A percentile compares a stretch with the other conserved stretches of the same genome.
These are phyloP conservation scores for Pseudogymnoascus sp. DNA, from an alignment of 2,329 filamentous ascomycete genomes.

Conservation along the genomic window DNA sequence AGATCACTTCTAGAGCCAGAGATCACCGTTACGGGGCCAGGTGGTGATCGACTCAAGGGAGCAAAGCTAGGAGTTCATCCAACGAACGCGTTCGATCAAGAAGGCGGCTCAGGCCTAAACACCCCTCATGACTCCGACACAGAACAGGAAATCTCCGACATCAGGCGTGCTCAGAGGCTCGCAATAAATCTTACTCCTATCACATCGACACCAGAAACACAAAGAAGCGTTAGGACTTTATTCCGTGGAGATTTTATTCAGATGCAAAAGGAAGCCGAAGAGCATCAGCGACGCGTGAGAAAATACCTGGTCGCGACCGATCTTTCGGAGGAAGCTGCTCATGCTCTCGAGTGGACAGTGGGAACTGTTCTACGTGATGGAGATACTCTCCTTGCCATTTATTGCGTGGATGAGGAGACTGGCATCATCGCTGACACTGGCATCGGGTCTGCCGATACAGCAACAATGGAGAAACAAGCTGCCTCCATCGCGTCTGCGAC, in stretches of 20 bases:
- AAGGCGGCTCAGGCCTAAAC: constrained; percentile 44
- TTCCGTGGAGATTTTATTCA: constrained; percentile 78
- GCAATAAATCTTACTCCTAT: constrained; percentile 74
- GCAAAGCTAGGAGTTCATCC: constrained; percentile 64
- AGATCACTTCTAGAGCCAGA: constrained; percentile 46
- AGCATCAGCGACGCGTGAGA: constrained; percentile 69
- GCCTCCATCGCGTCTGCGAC: constrained; percentile 59
- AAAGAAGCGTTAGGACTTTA: constrained; percentile 82
- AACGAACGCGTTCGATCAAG: constrained; percentile 72
- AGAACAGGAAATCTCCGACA: constrained; percentile 75
- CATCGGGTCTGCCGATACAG: constrained; percentile 52
- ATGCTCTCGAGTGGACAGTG: constrained; percentile 95
- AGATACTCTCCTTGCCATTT: constrained; percentile 87
- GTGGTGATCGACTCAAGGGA: constrained; percentile 52
- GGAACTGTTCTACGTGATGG: constrained; percentile 90
- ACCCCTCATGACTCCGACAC: constrained; percentile 73
- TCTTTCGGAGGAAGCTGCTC: constrained; percentile 85
- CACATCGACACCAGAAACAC: constrained; percentile 64
- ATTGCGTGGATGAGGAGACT: constrained; percentile 85
- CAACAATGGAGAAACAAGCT: constrained; percentile 68
- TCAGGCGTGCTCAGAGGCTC: constrained; percentile 81
- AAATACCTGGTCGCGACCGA: constrained; percentile 97
- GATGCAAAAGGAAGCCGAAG: constrained; percentile 70
- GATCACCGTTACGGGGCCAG: constrained; percentile 57
- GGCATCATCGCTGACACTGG: constrained; percentile 39